phyloP scores from a whole-genome alignment of 2,329 filamentous ascomycete genomes.

The Pseudogymnoascus verrucosus region DNA sequence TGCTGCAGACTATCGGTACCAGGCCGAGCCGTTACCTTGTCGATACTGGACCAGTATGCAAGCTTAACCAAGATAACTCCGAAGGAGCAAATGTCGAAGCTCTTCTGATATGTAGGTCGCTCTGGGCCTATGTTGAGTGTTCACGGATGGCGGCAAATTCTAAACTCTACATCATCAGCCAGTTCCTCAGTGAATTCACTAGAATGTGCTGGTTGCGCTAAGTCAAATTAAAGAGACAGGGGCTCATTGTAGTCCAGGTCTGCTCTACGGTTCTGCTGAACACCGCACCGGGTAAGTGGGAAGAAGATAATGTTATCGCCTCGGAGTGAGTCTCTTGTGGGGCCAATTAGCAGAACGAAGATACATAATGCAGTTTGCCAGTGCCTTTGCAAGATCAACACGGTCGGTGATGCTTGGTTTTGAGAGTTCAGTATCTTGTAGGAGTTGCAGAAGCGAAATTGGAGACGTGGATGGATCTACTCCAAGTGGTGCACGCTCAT shows the following conservation, averaged over 20 bases:
- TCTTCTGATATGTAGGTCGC: conserved; percentile 36
- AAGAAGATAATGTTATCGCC: conserved; percentile 48
- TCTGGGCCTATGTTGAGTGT: conserved; percentile 14
- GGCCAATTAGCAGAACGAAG: conserved; percentile 50
- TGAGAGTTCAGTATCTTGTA: conserved; percentile 28
- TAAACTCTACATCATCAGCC: conserved; percentile 35
- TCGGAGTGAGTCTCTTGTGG: conserved; percentile 49
- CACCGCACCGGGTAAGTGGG: conserved; percentile 17
- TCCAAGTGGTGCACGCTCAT: conserved; percentile 26
- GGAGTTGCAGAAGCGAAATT: conserved; percentile 40
- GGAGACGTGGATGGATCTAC: conserved; percentile 33
- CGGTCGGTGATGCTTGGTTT: conserved; percentile 45
- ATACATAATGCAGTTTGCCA: conserved; percentile 46
- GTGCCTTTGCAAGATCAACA: conserved; percentile 41
- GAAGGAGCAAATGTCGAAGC: conserved; percentile 45
- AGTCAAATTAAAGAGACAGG: conserved; percentile 45
- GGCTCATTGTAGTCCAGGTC: conserved; percentile 34
- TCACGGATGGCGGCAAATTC: conserved; percentile 42
- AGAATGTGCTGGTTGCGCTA: conserved; percentile 40
- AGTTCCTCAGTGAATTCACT: conserved; percentile 45
- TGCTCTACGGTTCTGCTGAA: background rate
- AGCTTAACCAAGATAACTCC: conserved; percentile 46
- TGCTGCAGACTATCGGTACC: background rate
- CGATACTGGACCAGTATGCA: conserved; percentile 43
- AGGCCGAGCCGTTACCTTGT: conserved; percentile 30